Conservation (phyloP, 441 rosid genomes). For the Erodium texanum region DNA sequence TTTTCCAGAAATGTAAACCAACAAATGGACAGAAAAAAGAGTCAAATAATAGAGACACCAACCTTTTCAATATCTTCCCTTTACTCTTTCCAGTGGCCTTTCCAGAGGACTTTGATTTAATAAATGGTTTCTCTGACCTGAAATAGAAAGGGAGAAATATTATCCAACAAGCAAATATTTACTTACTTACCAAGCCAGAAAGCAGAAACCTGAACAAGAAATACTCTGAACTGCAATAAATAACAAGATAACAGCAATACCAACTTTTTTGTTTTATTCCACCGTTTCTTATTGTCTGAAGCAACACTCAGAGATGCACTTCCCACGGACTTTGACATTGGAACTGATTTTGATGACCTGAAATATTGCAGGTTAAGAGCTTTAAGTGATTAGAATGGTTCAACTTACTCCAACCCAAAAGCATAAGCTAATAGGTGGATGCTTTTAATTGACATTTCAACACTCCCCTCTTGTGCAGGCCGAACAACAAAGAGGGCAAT, state of each 20-base stretch:
- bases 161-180: background rate
- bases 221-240: background rate
- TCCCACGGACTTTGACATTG: background rate
- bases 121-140: slow-evolving; percentile 42
- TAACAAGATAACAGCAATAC: background rate
- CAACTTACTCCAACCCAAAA: no score
- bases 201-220: background rate
- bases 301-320: background rate
- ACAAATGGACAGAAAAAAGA: background rate
- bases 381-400: no score
- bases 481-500: no score
- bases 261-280: slow-evolving; percentile 4
- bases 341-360: slow-evolving; percentile 37
- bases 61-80: slow-evolving; percentile 40
- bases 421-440: background rate
- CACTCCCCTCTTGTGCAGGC: no score
- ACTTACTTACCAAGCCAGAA: background rate
- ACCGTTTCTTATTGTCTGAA: background rate
- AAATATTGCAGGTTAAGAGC: background rate
- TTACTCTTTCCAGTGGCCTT: slow-evolving; percentile 40
- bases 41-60: slow-evolving; percentile 26
- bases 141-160: slow-evolving; percentile 20
- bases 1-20: slow-evolving; percentile 11
- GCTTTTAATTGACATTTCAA: no score
- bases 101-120: slow-evolving; percentile 32